A percentile compares a stretch with the other conserved stretches of the same genome.
Evolutionary conservation across 164 flowering plant genomes (phyloP).

Genomic region (Annona squamosa): DNA sequence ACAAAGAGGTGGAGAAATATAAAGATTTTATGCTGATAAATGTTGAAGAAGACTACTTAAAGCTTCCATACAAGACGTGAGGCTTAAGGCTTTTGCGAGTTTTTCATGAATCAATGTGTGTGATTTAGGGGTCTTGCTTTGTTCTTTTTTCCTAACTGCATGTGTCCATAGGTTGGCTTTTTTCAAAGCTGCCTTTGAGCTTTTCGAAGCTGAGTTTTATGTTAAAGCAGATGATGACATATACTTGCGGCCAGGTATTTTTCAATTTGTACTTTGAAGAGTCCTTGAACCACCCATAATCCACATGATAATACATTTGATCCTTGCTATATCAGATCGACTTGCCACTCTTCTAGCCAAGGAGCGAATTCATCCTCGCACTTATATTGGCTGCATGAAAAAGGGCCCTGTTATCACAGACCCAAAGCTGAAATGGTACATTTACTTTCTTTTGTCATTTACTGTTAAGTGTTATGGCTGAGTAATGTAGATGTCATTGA

Average conservation of each 20-base stretch:
- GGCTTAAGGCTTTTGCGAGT: constrained; percentile 9
- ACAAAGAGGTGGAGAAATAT: constrained; percentile 50
- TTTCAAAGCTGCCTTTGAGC: constrained; percentile 63
- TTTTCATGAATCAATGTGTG: not conserved
- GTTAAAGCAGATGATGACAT: constrained; percentile 78
- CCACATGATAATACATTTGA: not conserved
- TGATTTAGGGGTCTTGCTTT: not conserved
- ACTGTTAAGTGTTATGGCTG: no score
- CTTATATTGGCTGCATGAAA: constrained; percentile 86
- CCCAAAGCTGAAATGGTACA: constrained; percentile 66
- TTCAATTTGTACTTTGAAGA: not conserved
- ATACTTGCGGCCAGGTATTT: constrained; percentile 57
- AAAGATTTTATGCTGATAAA: constrained; percentile 61
- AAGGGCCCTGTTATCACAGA: constrained; percentile 73
- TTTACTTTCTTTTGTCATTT: not conserved
- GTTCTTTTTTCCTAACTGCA: constrained; percentile 3
- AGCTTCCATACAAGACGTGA: constrained; percentile 58
- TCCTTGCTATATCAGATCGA: constrained; percentile 41
- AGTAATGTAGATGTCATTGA: no score
- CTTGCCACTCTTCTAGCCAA: constrained; percentile 65
- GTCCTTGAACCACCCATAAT: not conserved
- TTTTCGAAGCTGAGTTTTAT: constrained; percentile 63
- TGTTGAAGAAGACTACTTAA: constrained; percentile 42
- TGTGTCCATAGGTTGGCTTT: constrained; percentile 44
- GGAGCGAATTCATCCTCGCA: constrained; percentile 47